Percentiles rank a stretch among this genome's conserved stretches.
These are phyloP conservation scores for Pichia sp. DNA, from an alignment of 1,139 yeast species.

Conservation along the genomic window DNA sequence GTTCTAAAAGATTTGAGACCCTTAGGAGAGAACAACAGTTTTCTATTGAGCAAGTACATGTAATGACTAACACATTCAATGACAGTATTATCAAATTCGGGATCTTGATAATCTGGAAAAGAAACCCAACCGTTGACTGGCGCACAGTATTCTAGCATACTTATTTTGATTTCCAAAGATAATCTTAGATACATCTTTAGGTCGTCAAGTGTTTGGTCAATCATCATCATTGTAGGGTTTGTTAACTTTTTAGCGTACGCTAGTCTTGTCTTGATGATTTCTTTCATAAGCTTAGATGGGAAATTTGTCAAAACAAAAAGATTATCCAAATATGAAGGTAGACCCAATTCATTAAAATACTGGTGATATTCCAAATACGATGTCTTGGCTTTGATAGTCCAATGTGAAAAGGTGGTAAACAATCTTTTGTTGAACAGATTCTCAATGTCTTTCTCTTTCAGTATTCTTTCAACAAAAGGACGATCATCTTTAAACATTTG, in stretches of 20 bases:
- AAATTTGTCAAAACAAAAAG: conserved; percentile 66
- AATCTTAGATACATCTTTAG: conserved; percentile 72
- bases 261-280: conserved; percentile 70
- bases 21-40: conserved; percentile 73
- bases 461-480: conserved; percentile 76
- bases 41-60: conserved; percentile 66
- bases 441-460: conserved; percentile 82
- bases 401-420: conserved; percentile 58
- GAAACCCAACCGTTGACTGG: conserved; percentile 75
- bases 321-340: conserved; percentile 71
- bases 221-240: conserved; percentile 92
- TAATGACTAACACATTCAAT: conserved; percentile 73
- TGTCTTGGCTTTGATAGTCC: conserved; percentile 75
- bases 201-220: conserved; percentile 90
- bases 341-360: conserved; percentile 61
- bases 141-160: conserved; percentile 58
- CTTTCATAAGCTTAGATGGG: conserved; percentile 78
- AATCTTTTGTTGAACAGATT: conserved; percentile 56
- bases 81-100: conserved; percentile 66
- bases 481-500: conserved; percentile 56
- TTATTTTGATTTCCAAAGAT: conserved; percentile 72
- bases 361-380: conserved; percentile 63
- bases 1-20: conserved; percentile 64
- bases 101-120: conserved; percentile 62
- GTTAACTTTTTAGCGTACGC: conserved; percentile 73